Evolutionary conservation across 257 asterid species (phyloP), one percentile per base, ranked within the genome.

Genomic region (Parsonsia alboflavescens): DNA sequence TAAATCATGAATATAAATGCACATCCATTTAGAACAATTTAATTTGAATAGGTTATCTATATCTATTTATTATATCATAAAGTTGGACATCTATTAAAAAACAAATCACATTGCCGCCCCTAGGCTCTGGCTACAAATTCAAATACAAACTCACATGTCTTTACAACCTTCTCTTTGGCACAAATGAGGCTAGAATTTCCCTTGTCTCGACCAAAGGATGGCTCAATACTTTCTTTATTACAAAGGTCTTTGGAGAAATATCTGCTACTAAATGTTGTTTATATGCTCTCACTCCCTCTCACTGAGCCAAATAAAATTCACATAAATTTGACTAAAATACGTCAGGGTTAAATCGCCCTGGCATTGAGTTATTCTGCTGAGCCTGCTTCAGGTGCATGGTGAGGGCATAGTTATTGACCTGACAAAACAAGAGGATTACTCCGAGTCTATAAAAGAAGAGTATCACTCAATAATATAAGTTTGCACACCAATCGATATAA

Each of bases 381-480:
- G 96, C 96, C 83, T 89, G 96, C 87, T 92, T 90, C 77, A 90
- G 96, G 82, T 92, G 97, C 96, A 92, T 85, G 42, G 93, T 74
- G 21, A 92, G 91, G 30, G 97, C 93, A 77, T 88, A 89, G 70
- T 89, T 89, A 79, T 85, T 85, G 12, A 88, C 86, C 96, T 89
- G 86, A 76, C 78, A 67, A 12, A 69, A 46, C 70, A 15, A 70
- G 68, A 70, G 42, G 46, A 59, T 68, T 57, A 67, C 44, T 33
- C 10, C 6, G 3, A 42, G 7, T 10, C 24, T 33, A 10, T 0
- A 42, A 48, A 24, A 46, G 53, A 65, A 63, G 30, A 19, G 13
- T 7, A 53, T 2, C n/a, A 44, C 56, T 42, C 42, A 24, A 30
- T 2, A 68, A 3, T 22, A 11, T 22, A 11, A 59, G 39, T 28